Percentiles rank a stretch among this genome's conserved stretches.
Evolutionary conservation across 176 grass and related monocot species (phyloP).

Genomic region (maize (Zea mays)): DNA sequence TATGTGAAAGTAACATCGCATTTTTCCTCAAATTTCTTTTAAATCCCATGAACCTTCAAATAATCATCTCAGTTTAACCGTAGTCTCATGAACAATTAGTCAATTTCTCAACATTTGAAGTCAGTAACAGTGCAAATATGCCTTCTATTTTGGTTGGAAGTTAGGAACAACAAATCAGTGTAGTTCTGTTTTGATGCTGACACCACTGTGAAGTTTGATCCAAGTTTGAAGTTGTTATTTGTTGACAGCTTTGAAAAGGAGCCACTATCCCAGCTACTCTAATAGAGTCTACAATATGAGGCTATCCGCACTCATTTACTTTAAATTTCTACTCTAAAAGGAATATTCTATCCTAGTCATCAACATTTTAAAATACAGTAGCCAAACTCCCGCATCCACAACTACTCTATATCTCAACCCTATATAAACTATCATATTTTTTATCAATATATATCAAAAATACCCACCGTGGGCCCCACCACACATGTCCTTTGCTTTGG

Average conservation of each 20-base stretch:
- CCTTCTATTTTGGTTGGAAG: constrained; percentile 24
- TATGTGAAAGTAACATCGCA: not conserved
- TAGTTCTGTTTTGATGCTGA: constrained; percentile 21
- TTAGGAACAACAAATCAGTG: constrained; percentile 6
- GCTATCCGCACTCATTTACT: too few species aligned
- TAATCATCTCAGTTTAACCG: not conserved
- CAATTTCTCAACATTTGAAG: constrained; percentile 12
- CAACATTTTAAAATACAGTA: too few species aligned
- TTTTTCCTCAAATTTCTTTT: not conserved
- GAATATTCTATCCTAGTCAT: too few species aligned
- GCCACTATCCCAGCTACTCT: constrained; percentile 2
- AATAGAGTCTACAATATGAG: not conserved
- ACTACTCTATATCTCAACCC: too few species aligned
- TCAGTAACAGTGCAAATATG: not conserved
- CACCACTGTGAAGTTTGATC: not conserved
- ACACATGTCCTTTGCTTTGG: too few species aligned
- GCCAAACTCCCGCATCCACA: too few species aligned
- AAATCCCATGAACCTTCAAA: constrained; percentile 3
- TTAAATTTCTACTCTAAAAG: too few species aligned
- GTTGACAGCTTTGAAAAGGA: not conserved
- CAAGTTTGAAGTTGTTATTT: constrained; percentile 6
- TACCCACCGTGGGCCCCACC: too few species aligned
- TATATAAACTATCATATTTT: too few species aligned
- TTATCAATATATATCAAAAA: too few species aligned
- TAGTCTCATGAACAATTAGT: constrained; percentile 8